Evolutionary conservation across 2,329 filamentous ascomycete species (phyloP).

Genomic region (Colletotrichum liriopes): DNA sequence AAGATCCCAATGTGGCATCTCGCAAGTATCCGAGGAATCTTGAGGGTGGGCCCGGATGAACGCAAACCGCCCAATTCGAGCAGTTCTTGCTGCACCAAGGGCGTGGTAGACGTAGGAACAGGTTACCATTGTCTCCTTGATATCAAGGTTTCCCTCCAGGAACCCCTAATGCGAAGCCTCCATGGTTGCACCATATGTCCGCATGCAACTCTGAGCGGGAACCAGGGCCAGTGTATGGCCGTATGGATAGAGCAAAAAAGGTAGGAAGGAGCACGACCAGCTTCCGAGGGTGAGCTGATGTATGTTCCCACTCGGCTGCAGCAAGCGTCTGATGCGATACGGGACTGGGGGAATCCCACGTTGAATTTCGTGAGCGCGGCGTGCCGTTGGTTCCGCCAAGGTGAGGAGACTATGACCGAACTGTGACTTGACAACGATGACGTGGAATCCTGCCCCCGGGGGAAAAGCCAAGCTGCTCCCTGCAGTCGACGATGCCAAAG

Average conservation of each 20-base stretch:
- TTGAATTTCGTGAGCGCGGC: background rate
- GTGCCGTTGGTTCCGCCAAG: conserved; percentile 10
- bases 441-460: conserved; percentile 13
- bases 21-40: background rate
- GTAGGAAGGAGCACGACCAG: background rate
- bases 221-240: conserved; percentile 5
- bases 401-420: conserved; percentile 21
- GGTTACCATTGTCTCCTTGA: conserved; percentile 4
- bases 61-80: background rate
- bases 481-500: conserved; percentile 10
- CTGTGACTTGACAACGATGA: conserved; percentile 29
- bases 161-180: conserved; percentile 7
- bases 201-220: conserved; percentile 5
- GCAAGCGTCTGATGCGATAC: conserved; percentile 27
- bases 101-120: conserved; percentile 19
- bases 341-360: conserved; percentile 7
- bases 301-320: conserved; percentile 32
- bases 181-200: background rate
- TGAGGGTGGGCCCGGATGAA: background rate
- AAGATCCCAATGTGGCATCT: conserved; percentile 14
- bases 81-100: background rate
- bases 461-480: conserved; percentile 3
- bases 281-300: conserved; percentile 11
- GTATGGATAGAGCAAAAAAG: background rate
- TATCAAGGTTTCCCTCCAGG: conserved; percentile 1